These are phyloP conservation scores for Pascua guehoae DNA, from an alignment of 1,284 basidiomycete species.

Conservation along the genomic window DNA sequence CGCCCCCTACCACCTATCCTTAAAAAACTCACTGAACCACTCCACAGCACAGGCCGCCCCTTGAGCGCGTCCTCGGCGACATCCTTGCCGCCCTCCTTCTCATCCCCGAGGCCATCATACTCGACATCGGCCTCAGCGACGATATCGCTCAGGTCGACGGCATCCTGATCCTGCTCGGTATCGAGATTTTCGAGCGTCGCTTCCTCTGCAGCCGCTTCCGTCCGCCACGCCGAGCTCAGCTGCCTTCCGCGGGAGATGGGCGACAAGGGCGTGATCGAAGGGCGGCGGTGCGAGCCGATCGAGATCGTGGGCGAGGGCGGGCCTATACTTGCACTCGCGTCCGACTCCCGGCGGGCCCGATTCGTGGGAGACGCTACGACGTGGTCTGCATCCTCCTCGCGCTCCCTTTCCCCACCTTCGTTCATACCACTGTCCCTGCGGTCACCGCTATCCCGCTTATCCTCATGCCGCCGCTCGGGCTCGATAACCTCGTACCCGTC, in stretches of 20 bases:
- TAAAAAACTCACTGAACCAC: constrained; percentile 29
- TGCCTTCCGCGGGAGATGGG: neutral
- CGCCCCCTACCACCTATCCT: no score
- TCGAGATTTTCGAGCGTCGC: constrained; percentile 2
- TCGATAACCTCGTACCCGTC: constrained; percentile 41
- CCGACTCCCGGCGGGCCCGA: no score
- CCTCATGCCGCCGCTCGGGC: neutral
- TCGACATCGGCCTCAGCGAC: constrained; percentile 9
- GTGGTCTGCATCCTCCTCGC: neutral
- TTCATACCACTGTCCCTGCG: neutral
- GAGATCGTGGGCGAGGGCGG: neutral
- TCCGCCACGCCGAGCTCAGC: constrained; percentile 20
- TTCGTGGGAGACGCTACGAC: neutral
- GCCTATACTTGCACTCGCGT: no score
- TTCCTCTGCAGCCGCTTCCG: constrained; percentile 1
- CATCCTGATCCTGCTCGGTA: constrained; percentile 24
- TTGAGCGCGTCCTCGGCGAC: constrained; percentile 21
- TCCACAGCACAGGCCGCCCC: constrained; percentile 28
- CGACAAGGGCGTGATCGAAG: neutral
- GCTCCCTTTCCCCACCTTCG: constrained; percentile 13
- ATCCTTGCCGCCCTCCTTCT: constrained; percentile 7
- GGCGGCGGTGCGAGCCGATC: neutral
- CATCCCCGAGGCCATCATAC: constrained; percentile 9
- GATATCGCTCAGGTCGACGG: constrained; percentile 41
- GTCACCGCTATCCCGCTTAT: neutral